A percentile compares a stretch with the other conserved stretches of the same genome.
phyloP scores from a whole-genome alignment of 441 rosid genomes.

The Gossypium laxum region DNA sequence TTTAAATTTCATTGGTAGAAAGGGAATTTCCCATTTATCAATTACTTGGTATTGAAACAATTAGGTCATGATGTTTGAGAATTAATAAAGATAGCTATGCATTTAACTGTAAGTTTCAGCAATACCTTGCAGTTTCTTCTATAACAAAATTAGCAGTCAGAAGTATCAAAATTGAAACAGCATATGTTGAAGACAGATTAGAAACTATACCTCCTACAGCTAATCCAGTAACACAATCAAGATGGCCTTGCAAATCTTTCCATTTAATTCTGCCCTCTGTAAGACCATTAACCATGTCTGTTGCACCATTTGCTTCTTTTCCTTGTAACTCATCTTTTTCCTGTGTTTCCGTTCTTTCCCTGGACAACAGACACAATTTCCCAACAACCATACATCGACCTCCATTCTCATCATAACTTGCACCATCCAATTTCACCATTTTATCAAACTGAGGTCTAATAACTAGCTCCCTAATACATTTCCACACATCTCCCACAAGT shows the following conservation, averaged over 20 bases:
- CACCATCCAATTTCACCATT: conserved; percentile 19
- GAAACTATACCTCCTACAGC: conserved; percentile 60
- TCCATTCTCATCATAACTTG: conserved; percentile 21
- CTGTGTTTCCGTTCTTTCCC: conserved; percentile 21
- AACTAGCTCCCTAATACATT: conserved; percentile 46
- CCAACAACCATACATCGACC: conserved; percentile 43
- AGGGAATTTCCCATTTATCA: neutral
- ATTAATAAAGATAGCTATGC: neutral
- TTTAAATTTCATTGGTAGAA: neutral
- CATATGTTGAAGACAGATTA: neutral
- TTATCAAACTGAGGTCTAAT: conserved; percentile 26
- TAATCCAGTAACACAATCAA: conserved; percentile 63
- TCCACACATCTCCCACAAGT: conserved; percentile 46
- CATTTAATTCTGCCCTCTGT: conserved; percentile 38
- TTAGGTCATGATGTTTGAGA: neutral
- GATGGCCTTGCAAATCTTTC: conserved; percentile 59
- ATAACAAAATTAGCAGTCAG: neutral
- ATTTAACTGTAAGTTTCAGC: neutral
- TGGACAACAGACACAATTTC: conserved; percentile 31
- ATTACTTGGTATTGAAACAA: neutral
- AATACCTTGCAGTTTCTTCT: neutral
- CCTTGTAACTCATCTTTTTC: conserved; percentile 21
- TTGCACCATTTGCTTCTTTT: conserved; percentile 20
- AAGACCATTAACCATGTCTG: conserved; percentile 32
- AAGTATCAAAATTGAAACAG: neutral